Evolutionary conservation across 1,284 basidiomycete genomes (phyloP), one percentile per base, ranked within the genome.

Genomic region (Kalmanozyma brasiliensis): DNA sequence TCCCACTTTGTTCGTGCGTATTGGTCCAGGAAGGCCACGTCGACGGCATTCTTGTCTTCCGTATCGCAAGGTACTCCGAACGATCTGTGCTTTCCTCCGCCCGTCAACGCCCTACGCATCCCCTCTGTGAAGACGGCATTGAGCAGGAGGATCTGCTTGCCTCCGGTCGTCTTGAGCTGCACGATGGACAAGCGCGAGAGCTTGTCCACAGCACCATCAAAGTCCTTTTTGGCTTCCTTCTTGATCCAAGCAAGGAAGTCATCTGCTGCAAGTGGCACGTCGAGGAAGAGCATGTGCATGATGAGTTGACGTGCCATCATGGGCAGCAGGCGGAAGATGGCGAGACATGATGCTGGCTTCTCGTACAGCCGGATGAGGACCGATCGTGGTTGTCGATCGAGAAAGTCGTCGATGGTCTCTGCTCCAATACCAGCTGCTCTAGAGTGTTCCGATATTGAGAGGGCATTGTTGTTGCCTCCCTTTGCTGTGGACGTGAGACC

Each of bases 1-100:
- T 99, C 96, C 94, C 96, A 99, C 57, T 92, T 88, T 69, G 92
- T 90, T 34, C 94, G 86, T 1, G 95, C 94, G 78, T 93, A 94
- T 19, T 87, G 85, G 80, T 97, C 92, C 24, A 97, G 85, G 17
- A 86, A 86, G 34, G 90, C 89, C 1, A 90, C 83, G 33, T 85
- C 85, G 58, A 86, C 86, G 17, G 85, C 81, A 16, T 68, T 73
- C 49, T 70, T 74, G 49, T 75, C 67, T 19, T 72, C 64, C 0
- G 62, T 73, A 48, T 74, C 88, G 55, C 88, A 90, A 19, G 93
- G 90, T 23, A 92, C 88, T 11, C 96, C 95, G 81, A 98, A 98
- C 45, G 93, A 94, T 24, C 89, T 88, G 51, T 89, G 92, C n/a
- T 88, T 87, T 2, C 95, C 94, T 35, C 94, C 95, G 14, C 73